Evolutionary conservation across 1,139 yeast genomes (phyloP).

Genomic region (Candida sanyaensis): DNA sequence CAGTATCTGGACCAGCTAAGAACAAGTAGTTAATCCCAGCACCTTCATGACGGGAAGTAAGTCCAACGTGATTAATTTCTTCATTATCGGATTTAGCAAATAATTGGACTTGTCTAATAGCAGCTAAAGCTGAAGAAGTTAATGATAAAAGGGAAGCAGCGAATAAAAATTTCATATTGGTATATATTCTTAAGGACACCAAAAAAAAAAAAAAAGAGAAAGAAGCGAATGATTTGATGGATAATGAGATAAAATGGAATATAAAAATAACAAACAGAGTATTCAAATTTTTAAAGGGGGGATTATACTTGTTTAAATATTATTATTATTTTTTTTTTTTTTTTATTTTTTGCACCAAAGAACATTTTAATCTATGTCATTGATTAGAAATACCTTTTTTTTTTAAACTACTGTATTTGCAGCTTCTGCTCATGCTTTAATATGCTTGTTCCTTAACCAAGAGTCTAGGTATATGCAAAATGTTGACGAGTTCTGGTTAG

Average conservation of each 20-base stretch:
- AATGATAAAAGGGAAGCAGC: conserved; percentile 11
- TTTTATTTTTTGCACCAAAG: not conserved
- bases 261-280: not conserved
- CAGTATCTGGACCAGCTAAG: conserved; percentile 18
- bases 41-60: conserved; percentile 50
- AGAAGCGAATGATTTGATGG: not conserved
- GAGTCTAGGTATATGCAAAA: too few relatives aligned
- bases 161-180: conserved; percentile 20
- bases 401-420: not conserved
- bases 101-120: conserved; percentile 18
- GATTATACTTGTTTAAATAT: not conserved
- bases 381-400: not conserved
- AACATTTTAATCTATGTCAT: not conserved
- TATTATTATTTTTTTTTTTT: not conserved
- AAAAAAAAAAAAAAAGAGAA: not conserved
- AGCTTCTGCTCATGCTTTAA: not conserved
- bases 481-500: too few relatives aligned
- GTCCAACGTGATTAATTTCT: conserved; percentile 26
- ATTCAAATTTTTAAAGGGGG: not conserved
- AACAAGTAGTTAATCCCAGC: conserved; percentile 55
- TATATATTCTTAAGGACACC: too few relatives aligned
- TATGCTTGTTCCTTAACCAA: not conserved
- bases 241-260: not conserved
- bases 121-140: conserved; percentile 25
- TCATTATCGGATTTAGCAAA: conserved; percentile 23